Base-by-base conservation (phyloP, 2,329 filamentous ascomycete genomes). In the Sclerotinia borealis region DNA sequence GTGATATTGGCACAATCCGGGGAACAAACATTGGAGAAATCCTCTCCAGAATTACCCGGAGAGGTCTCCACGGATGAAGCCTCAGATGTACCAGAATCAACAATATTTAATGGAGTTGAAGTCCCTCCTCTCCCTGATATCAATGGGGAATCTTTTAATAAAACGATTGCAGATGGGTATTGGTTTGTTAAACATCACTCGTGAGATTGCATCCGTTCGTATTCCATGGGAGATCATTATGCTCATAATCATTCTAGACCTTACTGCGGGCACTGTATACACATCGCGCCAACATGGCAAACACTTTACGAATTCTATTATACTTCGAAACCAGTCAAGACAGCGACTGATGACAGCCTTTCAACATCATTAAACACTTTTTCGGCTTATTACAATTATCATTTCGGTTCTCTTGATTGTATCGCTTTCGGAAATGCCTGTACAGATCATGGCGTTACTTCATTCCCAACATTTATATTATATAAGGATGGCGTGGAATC, bases 271-370 rank as follows among this genome's bases (percentile, higher is more conserved):
- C 72, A 74, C 63, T 74, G 72, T 59, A 59, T 69, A 29, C 63
- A 67, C 27, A 90, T 92, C 72, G 92, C 91, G 59, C 95, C 95
- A 9, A 88, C 85, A 58, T 97, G 86, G 81, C 92, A 98, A 77
- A 97, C 93, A 6, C 77, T 93, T 17, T 96, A 98, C 81, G 95
- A 99, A 78, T 97, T 88, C 77, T 99, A 70, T 54, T 71, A 91
- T 79, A 97, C 93, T 43, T 95, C 91, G 43, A 88, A 92, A 71
- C 88, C 89, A 19, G 78, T 88, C 13, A 70, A 72, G 29, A 61
- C 65, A 13, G 54, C 67, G 17, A 45, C 68, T 6, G 60, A 56
- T 77, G 80, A 65, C 76, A 55, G 76, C 27, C 77, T 75, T 70
- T 80, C 78, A 71, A 79, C 76, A 69, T 83, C 78, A 67, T 72